phyloP scores from a whole-genome alignment of 768 basidiomycete genomes.

The Epithele typhae region DNA sequence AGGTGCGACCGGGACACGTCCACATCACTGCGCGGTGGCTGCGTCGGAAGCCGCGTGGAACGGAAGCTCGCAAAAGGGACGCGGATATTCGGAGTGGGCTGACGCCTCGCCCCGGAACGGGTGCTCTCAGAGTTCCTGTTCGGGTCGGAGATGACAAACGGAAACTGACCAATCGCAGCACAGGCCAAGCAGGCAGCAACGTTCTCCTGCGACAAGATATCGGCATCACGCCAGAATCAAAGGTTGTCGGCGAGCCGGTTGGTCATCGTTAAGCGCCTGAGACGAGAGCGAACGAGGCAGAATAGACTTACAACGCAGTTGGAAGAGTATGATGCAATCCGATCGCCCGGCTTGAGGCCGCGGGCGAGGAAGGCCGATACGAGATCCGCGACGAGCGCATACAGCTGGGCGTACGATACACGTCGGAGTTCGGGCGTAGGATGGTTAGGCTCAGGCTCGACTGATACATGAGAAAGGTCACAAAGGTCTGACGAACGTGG shows the following conservation, averaged over 20 bases:
- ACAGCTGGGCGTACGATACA: conserved; percentile 55
- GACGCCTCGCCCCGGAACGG: no score
- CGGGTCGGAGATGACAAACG: neutral
- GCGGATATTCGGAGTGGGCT: no score
- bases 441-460: conserved; percentile 54
- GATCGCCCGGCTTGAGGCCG: conserved; percentile 59
- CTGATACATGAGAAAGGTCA: conserved; percentile 28
- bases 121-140: no score
- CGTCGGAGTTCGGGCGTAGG: conserved; percentile 40
- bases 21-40: no score
- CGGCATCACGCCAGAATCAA: neutral
- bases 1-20: no score
- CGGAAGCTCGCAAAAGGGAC: no score
- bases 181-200: conserved; percentile 64
- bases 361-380: conserved; percentile 52
- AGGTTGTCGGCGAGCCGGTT: neutral
- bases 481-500: conserved; percentile 14
- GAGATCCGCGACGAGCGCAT: conserved; percentile 49
- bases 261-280: no score
- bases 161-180: conserved; percentile 48
- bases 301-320: conserved; percentile 63
- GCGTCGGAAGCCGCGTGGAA: no score
- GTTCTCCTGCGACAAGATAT: conserved; percentile 46
- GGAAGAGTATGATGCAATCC: conserved; percentile 73
- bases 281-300: conserved; percentile 2